Evolutionary conservation across 192 early-diverging fungal species (phyloP), one percentile per base, ranked within the genome.

Genomic region (Linnemannia hyalina): DNA sequence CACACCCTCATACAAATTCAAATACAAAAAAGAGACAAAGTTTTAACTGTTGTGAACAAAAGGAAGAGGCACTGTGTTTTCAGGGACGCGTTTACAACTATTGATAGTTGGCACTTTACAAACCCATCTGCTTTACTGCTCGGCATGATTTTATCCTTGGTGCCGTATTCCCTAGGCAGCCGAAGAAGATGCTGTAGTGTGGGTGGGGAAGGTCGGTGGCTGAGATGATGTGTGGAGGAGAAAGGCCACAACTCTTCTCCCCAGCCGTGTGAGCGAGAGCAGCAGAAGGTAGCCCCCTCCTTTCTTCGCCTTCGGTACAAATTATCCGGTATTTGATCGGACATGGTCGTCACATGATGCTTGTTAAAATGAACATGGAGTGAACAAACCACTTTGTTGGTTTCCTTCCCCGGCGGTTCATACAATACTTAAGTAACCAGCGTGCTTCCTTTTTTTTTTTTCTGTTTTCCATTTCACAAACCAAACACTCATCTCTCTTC

Each of bases 401-500:
- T 35, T 3, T 26, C 29, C 15, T 35, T 11, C 29, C 60, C 29
- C 23, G 29, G 60, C 60, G 60, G 60, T 65, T 65, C 29, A 65
- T 3, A 9, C 7, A 29, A 65, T 15, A 35, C 55, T 26, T 18
- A 60, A 60, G 55, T 9, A 26, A n/a, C n/a, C 6, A 60, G 7
- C 9, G 35, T 15, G 8, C 71, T 41, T 26, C 44, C 26, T 65
- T 52, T 36, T 74, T 74, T 55, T 22, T 75, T 82, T 75, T 80
- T 74, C 81, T 82, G 81, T 77, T 82, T 47, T 73, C 79, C 32
- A 15, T 70, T 85, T 75, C 63, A 77, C 29, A 32, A 35, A 75
- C 35, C 42, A 42, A 23, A 47, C 55, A 52, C 49, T 22, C 49
- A 52, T 52, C 49, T 55, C 22, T 72, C 47, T 23, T 78, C 81